Conservation (phyloP, 495 filamentous ascomycete species). For the Aspergillus heteromorphus region DNA sequence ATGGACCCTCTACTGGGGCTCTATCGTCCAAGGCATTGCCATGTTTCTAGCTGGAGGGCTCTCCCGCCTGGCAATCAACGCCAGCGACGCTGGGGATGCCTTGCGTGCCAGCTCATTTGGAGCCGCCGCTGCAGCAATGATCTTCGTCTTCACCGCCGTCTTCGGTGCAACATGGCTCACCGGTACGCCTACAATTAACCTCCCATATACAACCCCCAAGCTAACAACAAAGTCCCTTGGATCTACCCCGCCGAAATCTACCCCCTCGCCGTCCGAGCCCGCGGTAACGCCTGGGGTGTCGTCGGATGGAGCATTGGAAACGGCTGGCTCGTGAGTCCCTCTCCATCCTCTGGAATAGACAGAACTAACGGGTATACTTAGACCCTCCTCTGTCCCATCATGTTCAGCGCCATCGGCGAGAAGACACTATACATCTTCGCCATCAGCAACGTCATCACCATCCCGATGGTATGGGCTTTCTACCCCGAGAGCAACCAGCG, state of each 20-base stretch:
- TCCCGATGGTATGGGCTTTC: constrained; percentile 63
- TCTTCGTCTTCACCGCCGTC: constrained; percentile 63
- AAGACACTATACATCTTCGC: constrained; percentile 67
- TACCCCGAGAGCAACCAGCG: constrained; percentile 66
- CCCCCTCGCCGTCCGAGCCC: constrained; percentile 60
- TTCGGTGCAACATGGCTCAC: constrained; percentile 72
- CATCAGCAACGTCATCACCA: constrained; percentile 54
- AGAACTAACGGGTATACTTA: constrained; percentile 6
- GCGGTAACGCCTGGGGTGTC: constrained; percentile 71
- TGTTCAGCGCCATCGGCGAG: constrained; percentile 57
- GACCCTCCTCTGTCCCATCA: constrained; percentile 58
- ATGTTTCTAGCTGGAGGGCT: constrained; percentile 57
- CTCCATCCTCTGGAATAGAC: background rate
- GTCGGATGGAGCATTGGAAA: constrained; percentile 72
- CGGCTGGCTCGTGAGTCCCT: constrained; percentile 49
- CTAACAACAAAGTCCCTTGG: constrained; percentile 49
- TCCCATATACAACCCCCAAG: too few species aligned
- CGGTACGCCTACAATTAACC: too few species aligned
- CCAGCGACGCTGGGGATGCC: constrained; percentile 37
- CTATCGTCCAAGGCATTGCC: constrained; percentile 56
- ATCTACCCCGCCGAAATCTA: constrained; percentile 70
- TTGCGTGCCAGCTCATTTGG: constrained; percentile 49
- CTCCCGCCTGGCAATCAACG: constrained; percentile 46
- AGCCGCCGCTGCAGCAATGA: constrained; percentile 59
- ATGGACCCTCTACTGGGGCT: constrained; percentile 65